These are phyloP conservation scores for Penicillium sp. DNA, from an alignment of 2,329 filamentous ascomycete species.

Conservation along the genomic window DNA sequence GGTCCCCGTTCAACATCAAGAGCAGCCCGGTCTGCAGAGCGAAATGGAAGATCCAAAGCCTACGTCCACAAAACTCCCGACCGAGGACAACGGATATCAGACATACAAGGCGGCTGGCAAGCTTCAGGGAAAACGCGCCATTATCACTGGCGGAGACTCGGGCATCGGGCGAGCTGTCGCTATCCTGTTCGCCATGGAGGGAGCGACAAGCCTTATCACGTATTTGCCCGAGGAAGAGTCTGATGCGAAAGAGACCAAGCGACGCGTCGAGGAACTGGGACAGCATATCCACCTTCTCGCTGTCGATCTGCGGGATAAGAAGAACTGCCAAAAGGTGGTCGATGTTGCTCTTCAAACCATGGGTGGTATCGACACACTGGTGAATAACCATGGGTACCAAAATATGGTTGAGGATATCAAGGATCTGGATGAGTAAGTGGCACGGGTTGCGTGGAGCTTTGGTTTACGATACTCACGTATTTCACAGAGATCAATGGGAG, in stretches of 20 bases:
- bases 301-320: constrained; percentile 64
- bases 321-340: constrained; percentile 69
- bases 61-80: constrained; percentile 66
- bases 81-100: constrained; percentile 66
- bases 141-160: constrained; percentile 82
- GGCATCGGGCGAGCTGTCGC: constrained; percentile 77
- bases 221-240: constrained; percentile 75
- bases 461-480: not conserved
- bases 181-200: constrained; percentile 78
- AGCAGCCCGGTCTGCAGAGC: constrained; percentile 56
- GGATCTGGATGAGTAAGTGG: constrained; percentile 64
- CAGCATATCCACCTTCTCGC: constrained; percentile 64
- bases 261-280: constrained; percentile 67
- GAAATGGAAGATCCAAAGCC: constrained; percentile 61
- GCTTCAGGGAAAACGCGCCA: constrained; percentile 69
- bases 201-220: constrained; percentile 70
- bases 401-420: constrained; percentile 73
- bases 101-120: constrained; percentile 75
- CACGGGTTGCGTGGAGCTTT: not conserved
- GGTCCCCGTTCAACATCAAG: constrained; percentile 55
- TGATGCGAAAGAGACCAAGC: constrained; percentile 75
- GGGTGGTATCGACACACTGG: constrained; percentile 68
- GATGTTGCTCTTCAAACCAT: constrained; percentile 67
- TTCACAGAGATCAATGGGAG: constrained; percentile 69
- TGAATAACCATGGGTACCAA: constrained; percentile 72